A percentile compares a stretch with the other conserved stretches of the same genome.
phyloP scores from a whole-genome alignment of 768 basidiomycete species.

The Pulveroboletus ravenelii region DNA sequence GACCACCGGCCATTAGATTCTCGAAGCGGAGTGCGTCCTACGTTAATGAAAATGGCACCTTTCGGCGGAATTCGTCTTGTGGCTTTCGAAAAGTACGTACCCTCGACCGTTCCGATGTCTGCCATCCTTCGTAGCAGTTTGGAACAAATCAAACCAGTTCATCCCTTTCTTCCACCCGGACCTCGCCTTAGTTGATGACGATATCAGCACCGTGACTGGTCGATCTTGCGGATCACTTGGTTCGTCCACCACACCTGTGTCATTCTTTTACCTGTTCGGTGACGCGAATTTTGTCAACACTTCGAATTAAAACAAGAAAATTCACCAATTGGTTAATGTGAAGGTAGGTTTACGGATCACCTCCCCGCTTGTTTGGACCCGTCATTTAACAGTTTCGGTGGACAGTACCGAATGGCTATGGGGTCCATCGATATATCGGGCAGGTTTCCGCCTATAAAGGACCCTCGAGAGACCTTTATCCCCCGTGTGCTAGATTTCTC shows the following conservation, averaged over 20 bases:
- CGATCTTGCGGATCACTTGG: slow-evolving; percentile 5
- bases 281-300: not conserved
- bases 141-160: slow-evolving; percentile 6
- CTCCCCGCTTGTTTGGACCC: not conserved
- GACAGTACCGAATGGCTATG: not conserved
- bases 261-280: not conserved
- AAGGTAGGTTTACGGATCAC: not conserved
- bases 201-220: slow-evolving; percentile 6
- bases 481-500: not conserved
- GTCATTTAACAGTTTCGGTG: slow-evolving; percentile 4
- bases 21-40: too few relatives aligned
- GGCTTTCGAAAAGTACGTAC: too few relatives aligned
- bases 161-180: not conserved
- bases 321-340: slow-evolving; percentile 1
- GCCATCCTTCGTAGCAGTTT: too few relatives aligned
- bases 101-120: too few relatives aligned
- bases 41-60: too few relatives aligned
- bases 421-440: not conserved
- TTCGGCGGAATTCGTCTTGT: too few relatives aligned
- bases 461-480: not conserved
- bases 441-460: slow-evolving; percentile 21
- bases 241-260: not conserved
- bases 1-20: too few relatives aligned
- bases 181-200: not conserved
- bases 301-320: slow-evolving; percentile 4